Evolutionary conservation across 1,139 yeast species (phyloP).

Genomic region (Geotrichum candidum): DNA sequence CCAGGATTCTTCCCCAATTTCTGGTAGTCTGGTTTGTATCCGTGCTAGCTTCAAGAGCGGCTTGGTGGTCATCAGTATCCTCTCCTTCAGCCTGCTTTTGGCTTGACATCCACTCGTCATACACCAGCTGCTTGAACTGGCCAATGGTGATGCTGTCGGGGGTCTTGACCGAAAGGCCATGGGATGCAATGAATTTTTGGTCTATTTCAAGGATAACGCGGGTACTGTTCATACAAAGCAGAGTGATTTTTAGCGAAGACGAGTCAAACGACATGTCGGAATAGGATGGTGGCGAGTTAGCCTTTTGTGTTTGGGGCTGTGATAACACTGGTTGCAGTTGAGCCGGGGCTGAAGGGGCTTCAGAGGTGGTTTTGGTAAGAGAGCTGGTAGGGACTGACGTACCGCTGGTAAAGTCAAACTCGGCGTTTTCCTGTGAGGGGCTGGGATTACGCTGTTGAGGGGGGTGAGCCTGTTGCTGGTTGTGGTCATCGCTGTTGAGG

Average conservation of each 20-base stretch:
- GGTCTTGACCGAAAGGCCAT: constrained; percentile 20
- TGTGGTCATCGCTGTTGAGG: not conserved
- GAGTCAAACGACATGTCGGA: constrained; percentile 7
- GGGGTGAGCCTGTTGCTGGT: not conserved
- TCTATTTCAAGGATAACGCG: constrained; percentile 24
- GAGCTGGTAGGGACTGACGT: not conserved
- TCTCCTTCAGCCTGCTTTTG: constrained; percentile 1
- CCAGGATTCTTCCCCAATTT: not conserved
- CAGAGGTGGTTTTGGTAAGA: not conserved
- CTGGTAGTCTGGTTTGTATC: not conserved
- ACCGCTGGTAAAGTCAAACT: not conserved
- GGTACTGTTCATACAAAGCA: constrained; percentile 27
- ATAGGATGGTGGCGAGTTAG: not conserved
- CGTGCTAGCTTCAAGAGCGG: not conserved
- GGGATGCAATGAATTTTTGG: constrained; percentile 20
- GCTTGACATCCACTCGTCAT: constrained; percentile 12
- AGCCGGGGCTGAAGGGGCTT: not conserved
- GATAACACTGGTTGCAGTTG: not conserved
- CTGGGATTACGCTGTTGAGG: not conserved
- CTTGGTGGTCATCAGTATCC: not conserved
- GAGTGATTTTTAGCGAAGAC: constrained; percentile 22
- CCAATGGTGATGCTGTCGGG: constrained; percentile 24
- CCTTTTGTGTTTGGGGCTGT: not conserved
- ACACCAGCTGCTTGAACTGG: constrained; percentile 23
- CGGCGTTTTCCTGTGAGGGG: not conserved